These are phyloP conservation scores for Myrmaecium sp. DNA, from an alignment of 2,329 filamentous ascomycete genomes.

Conservation along the genomic window DNA sequence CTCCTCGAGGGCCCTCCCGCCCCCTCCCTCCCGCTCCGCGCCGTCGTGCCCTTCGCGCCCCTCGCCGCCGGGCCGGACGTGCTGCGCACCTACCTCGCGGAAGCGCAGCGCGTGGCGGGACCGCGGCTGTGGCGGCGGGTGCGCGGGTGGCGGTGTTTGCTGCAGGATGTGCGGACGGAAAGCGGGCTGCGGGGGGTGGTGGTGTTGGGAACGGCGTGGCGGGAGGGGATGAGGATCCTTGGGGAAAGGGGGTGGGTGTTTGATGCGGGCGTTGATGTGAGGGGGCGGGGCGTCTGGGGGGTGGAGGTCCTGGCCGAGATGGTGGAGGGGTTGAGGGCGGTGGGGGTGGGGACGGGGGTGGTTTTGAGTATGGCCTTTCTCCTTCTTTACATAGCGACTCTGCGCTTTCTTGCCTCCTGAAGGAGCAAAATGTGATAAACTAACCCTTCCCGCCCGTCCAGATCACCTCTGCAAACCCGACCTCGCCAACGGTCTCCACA, in stretches of 20 bases:
- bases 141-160: conserved; percentile 64
- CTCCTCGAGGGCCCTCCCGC: conserved; percentile 44
- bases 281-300: conserved; percentile 53
- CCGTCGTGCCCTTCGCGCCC: conserved; percentile 74
- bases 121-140: conserved; percentile 46
- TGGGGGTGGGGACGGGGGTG: conserved; percentile 41
- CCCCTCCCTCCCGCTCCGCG: conserved; percentile 32
- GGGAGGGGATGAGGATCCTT: conserved; percentile 48
- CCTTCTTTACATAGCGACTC: not conserved
- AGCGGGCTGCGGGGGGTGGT: conserved; percentile 19
- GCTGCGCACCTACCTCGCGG: conserved; percentile 47
- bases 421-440: too few relatives aligned
- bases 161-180: conserved; percentile 39
- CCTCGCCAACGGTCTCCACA: conserved; percentile 37
- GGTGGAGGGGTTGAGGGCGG: conserved; percentile 34
- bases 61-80: conserved; percentile 45
- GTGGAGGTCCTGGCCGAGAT: conserved; percentile 20
- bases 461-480: conserved; percentile 87
- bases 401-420: conserved; percentile 1
- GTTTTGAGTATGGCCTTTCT: conserved; percentile 47
- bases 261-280: conserved; percentile 70
- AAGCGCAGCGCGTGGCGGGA: conserved; percentile 45
- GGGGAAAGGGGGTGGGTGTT: conserved; percentile 52
- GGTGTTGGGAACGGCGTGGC: conserved; percentile 42
- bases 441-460: conserved; percentile 20